Evolutionary conservation across 495 filamentous ascomycete genomes (phyloP).

Genomic region (Pyronema domesticum): DNA sequence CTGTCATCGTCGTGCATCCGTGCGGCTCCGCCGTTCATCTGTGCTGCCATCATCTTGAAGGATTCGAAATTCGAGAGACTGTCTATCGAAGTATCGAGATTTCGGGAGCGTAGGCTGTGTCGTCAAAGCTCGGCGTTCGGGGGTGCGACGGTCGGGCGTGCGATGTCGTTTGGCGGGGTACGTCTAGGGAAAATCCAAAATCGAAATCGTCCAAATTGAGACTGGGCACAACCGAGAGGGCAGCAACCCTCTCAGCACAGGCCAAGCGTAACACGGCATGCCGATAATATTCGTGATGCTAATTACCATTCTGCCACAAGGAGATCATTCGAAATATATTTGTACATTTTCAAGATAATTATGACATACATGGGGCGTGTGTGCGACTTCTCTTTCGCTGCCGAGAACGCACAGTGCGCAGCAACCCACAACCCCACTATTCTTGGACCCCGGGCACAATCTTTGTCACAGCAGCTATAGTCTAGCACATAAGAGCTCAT

Average conservation of each 20-base stretch:
- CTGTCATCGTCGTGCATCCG: conserved; percentile 19
- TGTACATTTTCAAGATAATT: not conserved
- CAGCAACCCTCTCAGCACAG: not conserved
- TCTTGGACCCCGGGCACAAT: too few relatives aligned
- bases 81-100: not conserved
- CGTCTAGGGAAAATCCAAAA: not conserved
- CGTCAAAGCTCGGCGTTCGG: not conserved
- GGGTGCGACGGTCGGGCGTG: not conserved
- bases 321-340: not conserved
- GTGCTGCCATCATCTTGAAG: not conserved
- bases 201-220: not conserved
- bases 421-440: not conserved
- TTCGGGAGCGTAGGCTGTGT: not conserved
- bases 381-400: too few relatives aligned
- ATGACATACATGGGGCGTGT: not conserved
- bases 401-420: not conserved
- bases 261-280: not conserved
- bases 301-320: not conserved
- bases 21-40: conserved; percentile 13
- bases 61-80: not conserved
- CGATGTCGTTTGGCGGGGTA: not conserved
- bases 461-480: too few relatives aligned
- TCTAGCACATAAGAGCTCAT: too few relatives aligned
- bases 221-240: not conserved
- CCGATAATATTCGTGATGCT: not conserved